Evolutionary conservation across 768 basidiomycete species (phyloP).

Genomic region (Kwoniella shandongensis): DNA sequence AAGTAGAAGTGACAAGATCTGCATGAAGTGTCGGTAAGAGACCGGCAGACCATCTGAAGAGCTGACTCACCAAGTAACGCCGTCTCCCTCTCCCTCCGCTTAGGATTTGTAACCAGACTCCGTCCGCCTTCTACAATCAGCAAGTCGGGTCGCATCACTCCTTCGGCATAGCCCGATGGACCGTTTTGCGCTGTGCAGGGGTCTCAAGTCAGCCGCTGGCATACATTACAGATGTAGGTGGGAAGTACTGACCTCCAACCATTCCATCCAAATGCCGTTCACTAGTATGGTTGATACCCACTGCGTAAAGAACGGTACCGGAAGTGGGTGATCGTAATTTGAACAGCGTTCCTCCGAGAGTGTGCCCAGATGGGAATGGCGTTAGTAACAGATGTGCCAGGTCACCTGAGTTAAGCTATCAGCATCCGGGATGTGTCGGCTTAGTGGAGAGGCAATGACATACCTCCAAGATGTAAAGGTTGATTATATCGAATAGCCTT

Average conservation of each 20-base stretch:
- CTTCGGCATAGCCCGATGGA: slow-evolving; percentile 43
- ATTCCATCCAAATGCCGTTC: slow-evolving; percentile 95
- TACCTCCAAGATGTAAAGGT: slow-evolving; percentile 90
- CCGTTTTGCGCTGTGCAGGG: slow-evolving; percentile 26
- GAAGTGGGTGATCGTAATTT: slow-evolving; percentile 97
- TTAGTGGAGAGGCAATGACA: slow-evolving; percentile 23
- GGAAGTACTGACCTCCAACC: slow-evolving; percentile 55
- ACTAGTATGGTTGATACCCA: slow-evolving; percentile 91
- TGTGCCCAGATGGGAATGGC: slow-evolving; percentile 91
- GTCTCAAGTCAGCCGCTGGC: not conserved
- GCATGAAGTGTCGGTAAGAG: slow-evolving; percentile 14
- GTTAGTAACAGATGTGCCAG: slow-evolving; percentile 59
- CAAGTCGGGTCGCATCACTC: slow-evolving; percentile 75
- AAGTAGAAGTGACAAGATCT: slow-evolving; percentile 87
- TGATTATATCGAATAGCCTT: slow-evolving; percentile 93
- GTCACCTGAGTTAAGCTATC: slow-evolving; percentile 29
- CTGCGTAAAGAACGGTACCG: slow-evolving; percentile 91
- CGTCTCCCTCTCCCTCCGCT: slow-evolving; percentile 84
- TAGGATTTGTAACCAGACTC: slow-evolving; percentile 75
- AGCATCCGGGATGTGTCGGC: slow-evolving; percentile 1
- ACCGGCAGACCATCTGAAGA: not conserved
- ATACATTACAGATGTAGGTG: not conserved
- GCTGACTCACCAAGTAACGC: slow-evolving; percentile 69
- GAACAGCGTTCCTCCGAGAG: slow-evolving; percentile 95
- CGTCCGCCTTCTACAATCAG: slow-evolving; percentile 91